Percentiles rank a stretch among this genome's conserved stretches.
These are phyloP conservation scores for Achaetomium macrosporum DNA, from an alignment of 2,329 filamentous ascomycete genomes.

Conservation along the genomic window DNA sequence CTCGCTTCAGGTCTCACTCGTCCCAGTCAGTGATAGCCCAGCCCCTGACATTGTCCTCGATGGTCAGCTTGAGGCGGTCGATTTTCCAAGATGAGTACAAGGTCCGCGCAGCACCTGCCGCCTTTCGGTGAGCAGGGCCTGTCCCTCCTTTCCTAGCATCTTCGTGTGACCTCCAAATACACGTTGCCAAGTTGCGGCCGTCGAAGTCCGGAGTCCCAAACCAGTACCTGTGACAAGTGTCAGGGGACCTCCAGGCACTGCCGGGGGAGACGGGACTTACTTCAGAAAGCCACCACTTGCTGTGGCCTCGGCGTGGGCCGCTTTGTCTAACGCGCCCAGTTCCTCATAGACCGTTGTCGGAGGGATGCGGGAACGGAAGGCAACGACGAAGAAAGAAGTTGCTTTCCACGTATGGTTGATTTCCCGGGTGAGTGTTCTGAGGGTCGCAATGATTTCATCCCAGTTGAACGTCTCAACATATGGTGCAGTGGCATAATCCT, in stretches of 20 bases:
- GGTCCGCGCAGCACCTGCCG: conserved; percentile 57
- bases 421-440: conserved; percentile 46
- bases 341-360: conserved; percentile 60
- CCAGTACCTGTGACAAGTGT: conserved; percentile 61
- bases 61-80: conserved; percentile 61
- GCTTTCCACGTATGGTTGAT: conserved; percentile 52
- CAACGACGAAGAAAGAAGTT: conserved; percentile 73
- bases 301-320: conserved; percentile 74
- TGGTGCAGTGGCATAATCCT: conserved; percentile 69
- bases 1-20: conserved; percentile 9
- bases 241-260: neutral
- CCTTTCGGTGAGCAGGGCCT: conserved; percentile 58
- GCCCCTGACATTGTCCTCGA: conserved; percentile 56
- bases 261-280: conserved; percentile 34
- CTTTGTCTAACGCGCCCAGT: conserved; percentile 68
- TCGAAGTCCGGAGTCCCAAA: conserved; percentile 68
- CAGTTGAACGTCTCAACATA: conserved; percentile 78
- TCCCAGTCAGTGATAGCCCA: conserved; percentile 62
- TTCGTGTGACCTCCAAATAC: conserved; percentile 56
- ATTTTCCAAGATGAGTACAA: conserved; percentile 64
- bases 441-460: conserved; percentile 51
- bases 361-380: conserved; percentile 71
- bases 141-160: conserved; percentile 55
- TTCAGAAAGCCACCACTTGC: conserved; percentile 77
- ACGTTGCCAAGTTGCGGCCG: conserved; percentile 76